Evolutionary conservation across 116 monocot genomes (phyloP), one percentile per base, ranked within the genome.

Genomic region (Iris pallida): DNA sequence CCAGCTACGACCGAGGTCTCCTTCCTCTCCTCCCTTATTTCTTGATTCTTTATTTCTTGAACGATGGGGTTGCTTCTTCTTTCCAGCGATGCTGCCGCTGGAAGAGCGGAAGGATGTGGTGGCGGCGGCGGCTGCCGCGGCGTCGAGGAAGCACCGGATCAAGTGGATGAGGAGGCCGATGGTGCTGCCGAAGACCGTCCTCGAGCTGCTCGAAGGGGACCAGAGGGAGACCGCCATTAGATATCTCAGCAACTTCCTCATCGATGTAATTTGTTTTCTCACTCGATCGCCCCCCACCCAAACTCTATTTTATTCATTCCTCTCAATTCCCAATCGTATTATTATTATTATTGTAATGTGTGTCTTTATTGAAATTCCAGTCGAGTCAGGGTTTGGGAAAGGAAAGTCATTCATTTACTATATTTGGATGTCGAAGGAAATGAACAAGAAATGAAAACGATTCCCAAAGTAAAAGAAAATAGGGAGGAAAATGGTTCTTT

Each of bases 91-190:
- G 30, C 3, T 30, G 30, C 30, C 30, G 30, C 2, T 30, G 30
- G 30, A 30, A 30, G 30, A 30, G 3, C 30, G 30, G 30, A 30
- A 30, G 30, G 30, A 30, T 47, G 19, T 3, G n/a, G 11, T 47
- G 8, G 59, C 71, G 16, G 66, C 74, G 8, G 69, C 49, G 16
- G 56, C 53, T 63, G 72, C 72, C 16, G 17, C 45, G 56, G 55
- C 18, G 44, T n/a, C 51, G 64, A 79, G 48, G 48, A 79, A 77
- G 76, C 73, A 86, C 67, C 74, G 74, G 66, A 15, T 79, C 64
- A 82, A 76, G 57, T 63, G 74, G 76, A 82, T 86, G 86, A 76
- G 19, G 68, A 57, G 73, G 71, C 82, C 82, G 8, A 79, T 74
- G 86, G 79, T 68, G 4, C 62, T 86, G 57, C 73, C 82, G 2